A percentile compares a stretch with the other conserved stretches of the same genome.
These are phyloP conservation scores for Dispira parvispora DNA, from an alignment of 192 early-diverging fungal species.

Conservation along the genomic window DNA sequence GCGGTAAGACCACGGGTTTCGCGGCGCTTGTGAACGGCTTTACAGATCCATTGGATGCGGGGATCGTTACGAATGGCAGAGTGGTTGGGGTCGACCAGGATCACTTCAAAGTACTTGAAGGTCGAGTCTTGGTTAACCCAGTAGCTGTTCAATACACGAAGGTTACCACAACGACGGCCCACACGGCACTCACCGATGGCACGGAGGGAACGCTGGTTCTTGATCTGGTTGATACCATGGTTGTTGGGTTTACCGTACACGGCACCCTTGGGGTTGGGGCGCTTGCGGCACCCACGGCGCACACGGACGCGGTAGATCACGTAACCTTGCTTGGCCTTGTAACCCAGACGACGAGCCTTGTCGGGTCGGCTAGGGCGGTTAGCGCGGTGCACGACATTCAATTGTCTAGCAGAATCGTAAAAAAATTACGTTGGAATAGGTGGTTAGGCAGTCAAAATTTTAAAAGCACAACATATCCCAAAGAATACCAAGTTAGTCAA, in stretches of 20 bases:
- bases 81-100: slow-evolving; percentile 94
- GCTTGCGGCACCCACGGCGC: slow-evolving; percentile 96
- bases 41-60: slow-evolving; percentile 99
- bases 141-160: slow-evolving; percentile 99
- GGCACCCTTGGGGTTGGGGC: slow-evolving; percentile 92
- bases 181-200: slow-evolving; percentile 96
- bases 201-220: slow-evolving; percentile 91
- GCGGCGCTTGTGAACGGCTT: slow-evolving; percentile 96
- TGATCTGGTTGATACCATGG: slow-evolving; percentile 98
- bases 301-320: slow-evolving; percentile 99
- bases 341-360: slow-evolving; percentile 98
- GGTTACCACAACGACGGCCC: slow-evolving; percentile 89
- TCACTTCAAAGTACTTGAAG: slow-evolving; percentile 99
- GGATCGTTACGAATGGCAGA: slow-evolving; percentile 97
- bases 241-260: slow-evolving; percentile 96
- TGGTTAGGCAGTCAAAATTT: no score
- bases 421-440: no score
- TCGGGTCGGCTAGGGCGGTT: slow-evolving; percentile 96
- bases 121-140: slow-evolving; percentile 99
- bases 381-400: slow-evolving; percentile 97
- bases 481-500: no score
- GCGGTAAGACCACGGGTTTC: slow-evolving; percentile 96
- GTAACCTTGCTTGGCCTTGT: slow-evolving; percentile 99
- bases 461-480: no score
- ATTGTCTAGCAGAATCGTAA: slow-evolving; percentile 42